Evolutionary conservation across 140 eudicot species (phyloP), one percentile per base, ranked within the genome.

Genomic region (Senecio squalidus): DNA sequence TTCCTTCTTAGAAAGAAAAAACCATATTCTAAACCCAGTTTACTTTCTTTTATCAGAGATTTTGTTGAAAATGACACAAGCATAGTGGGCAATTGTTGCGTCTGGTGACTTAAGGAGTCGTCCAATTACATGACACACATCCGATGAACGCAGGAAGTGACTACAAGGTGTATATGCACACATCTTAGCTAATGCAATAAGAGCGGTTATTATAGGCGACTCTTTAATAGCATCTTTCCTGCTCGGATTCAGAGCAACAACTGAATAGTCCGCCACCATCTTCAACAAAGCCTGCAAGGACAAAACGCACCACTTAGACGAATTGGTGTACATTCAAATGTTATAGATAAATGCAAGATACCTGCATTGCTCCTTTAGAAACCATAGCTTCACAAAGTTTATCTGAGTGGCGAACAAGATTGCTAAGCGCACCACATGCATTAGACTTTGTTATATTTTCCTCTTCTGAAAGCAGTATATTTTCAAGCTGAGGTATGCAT

Each of bases 371-470:
- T 65, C 98, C 98, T 67, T 86, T 77, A 36, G 93, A 79, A 34
- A 92, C 93, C 22, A 92, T 92, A 63, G 87, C 96, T 47, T 82
- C 92, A 57, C 98, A 87, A 53, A 87, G 95, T 73, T 73, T 85
- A 69, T 71, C 74, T 55, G 98, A 92, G 68, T 92, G 79, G 43
- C 98, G 95, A 27, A 92, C 96, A 4, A 92, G 95, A 62, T 92
- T 92, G 71, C 98, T 92, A 16, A 87, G 85, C 49, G 98, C 98
- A 44, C 98, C 98, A 2, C 96, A 94, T 63, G 98, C 96, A 57
- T 87, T 92, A 25, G 96, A 78, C 71, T 92, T 92, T 49, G 96
- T 92, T 80, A 82, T 88, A 77, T 92, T 96, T 79, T 92, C 98
- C 73, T 87, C 96, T 1, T 81, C 64, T 10, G 96, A 79, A 51